Evolutionary conservation across 2,329 filamentous ascomycete species (phyloP), one percentile per base, ranked within the genome.

Genomic region (Trichoderma guizhouense): DNA sequence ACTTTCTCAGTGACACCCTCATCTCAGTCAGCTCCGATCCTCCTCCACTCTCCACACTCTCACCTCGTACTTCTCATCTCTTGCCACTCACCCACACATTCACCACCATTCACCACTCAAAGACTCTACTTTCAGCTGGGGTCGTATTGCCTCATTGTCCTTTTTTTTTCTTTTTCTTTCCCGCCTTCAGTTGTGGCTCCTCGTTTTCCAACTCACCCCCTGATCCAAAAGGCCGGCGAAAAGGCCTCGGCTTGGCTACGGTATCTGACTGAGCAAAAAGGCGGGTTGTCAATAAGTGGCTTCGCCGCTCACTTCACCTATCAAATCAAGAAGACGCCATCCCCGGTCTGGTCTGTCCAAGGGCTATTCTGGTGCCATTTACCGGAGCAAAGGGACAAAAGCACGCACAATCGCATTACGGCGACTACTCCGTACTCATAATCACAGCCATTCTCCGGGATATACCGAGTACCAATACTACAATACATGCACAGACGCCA

Each of bases 251-350:
- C 53, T 60, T 68, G 64, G 53, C 65, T 47, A 39, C 36, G 36
- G 36, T 39, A 26, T 67, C 36, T 28, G 51, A 36, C 53, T 55
- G 21, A 67, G 12, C 12, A 34, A 53, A 53, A 55, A 65, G 63
- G 43, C 62, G 62, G 55, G 34, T 47, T 57, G 12, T 26, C n/a
- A 26, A 68, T 58, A 43, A 68, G 65, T 60, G 65, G 65, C 51
- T 51, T 66, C 47, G 64, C 47, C n/a, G 51, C 64, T 67, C 21
- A 67, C 64, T 36, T 66, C 47, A 36, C 63, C 30, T 55, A 63
- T 66, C 63, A 36, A 12, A 39, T 62, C 58, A 24, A 36, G 28
- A 7, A 26, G 58, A 43, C 34, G 21, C 60, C 30, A 32, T 55
- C 34, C 65, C 34, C 15, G 24, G 51, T 57, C 15, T 28, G 21